phyloP scores from a whole-genome alignment of 495 filamentous ascomycete species.

The Penicillium nucicola region DNA sequence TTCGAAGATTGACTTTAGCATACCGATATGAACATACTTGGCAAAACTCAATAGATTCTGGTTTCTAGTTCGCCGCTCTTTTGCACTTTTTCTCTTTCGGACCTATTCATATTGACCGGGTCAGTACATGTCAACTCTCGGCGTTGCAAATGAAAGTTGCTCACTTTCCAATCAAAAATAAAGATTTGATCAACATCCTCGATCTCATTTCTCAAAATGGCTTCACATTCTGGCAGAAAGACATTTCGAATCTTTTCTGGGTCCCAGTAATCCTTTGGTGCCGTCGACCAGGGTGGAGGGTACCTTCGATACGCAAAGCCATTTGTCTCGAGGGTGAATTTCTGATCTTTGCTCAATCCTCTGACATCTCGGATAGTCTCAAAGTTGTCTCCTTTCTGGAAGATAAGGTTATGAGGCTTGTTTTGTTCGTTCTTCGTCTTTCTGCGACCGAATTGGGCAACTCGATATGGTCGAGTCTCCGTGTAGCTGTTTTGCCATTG shows the following conservation, averaged over 20 bases:
- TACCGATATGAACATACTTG: constrained; percentile 19
- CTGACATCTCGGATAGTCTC: too few relatives aligned
- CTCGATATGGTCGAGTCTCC: constrained; percentile 6
- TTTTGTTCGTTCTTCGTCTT: not conserved
- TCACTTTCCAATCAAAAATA: constrained; percentile 31
- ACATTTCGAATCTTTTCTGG: constrained; percentile 8
- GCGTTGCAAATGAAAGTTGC: not conserved
- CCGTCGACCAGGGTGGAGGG: not conserved
- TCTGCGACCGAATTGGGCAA: not conserved
- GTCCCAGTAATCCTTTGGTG: not conserved
- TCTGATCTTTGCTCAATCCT: not conserved
- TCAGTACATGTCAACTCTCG: not conserved
- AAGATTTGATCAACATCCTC: constrained; percentile 18
- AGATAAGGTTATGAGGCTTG: not conserved
- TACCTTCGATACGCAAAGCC: constrained; percentile 2
- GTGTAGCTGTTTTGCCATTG: constrained; percentile 10
- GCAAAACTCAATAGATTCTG: constrained; percentile 11
- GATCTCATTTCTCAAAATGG: constrained; percentile 15
- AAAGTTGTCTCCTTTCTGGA: not conserved
- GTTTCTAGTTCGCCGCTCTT: constrained; percentile 11
- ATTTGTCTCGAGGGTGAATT: constrained; percentile 1
- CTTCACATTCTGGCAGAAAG: constrained; percentile 23
- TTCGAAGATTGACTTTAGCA: too few relatives aligned
- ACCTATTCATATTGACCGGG: not conserved
- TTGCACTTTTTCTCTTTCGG: constrained; percentile 8